A percentile compares a stretch with the other conserved stretches of the same genome.
phyloP scores from a whole-genome alignment of 306 rosid genomes.

The Acacia confusa region DNA sequence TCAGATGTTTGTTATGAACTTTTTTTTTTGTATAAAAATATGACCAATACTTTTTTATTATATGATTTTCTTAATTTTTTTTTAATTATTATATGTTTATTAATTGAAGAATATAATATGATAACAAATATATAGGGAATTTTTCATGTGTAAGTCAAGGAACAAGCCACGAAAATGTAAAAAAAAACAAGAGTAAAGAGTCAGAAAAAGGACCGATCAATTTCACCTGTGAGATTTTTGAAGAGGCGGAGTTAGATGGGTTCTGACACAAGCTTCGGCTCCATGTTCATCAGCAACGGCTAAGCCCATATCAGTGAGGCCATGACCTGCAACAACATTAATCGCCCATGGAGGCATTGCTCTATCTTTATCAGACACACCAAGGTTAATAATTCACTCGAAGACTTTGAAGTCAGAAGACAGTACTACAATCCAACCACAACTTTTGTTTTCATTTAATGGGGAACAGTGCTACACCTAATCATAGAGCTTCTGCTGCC shows the following conservation, averaged over 20 bases:
- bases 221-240: slow-evolving; percentile 44
- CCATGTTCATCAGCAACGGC: slow-evolving; percentile 43
- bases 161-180: too few relatives aligned
- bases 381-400: slow-evolving; percentile 52
- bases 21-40: neutral
- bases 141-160: too few relatives aligned
- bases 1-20: neutral
- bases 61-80: neutral
- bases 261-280: slow-evolving; percentile 32
- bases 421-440: slow-evolving; percentile 31
- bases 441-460: slow-evolving; percentile 36
- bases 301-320: slow-evolving; percentile 49
- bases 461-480: slow-evolving; percentile 44
- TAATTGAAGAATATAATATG: too few relatives aligned
- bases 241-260: slow-evolving; percentile 31
- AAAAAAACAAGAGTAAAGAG: neutral
- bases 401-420: slow-evolving; percentile 31
- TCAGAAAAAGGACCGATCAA: neutral
- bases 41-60: neutral
- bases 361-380: slow-evolving; percentile 55
- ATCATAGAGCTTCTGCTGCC: slow-evolving; percentile 50
- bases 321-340: slow-evolving; percentile 60
- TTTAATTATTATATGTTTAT: neutral
- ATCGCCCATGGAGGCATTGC: slow-evolving; percentile 38
- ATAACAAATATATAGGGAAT: too few relatives aligned